Conservation (phyloP, 768 basidiomycete species). For the Suillus subaureus region DNA sequence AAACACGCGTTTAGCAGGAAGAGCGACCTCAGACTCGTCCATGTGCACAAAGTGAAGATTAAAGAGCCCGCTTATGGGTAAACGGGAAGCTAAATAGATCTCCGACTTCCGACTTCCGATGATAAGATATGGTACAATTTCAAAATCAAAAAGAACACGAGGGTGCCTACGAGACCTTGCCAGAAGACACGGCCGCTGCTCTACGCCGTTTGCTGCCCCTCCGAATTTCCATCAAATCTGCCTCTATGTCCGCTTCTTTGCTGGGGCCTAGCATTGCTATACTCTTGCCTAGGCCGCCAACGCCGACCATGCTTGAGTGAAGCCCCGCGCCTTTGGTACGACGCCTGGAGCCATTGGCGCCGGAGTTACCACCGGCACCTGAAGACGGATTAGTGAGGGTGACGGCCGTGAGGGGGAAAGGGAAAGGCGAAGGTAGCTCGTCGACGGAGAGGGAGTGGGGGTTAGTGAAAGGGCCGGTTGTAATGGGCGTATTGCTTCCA, state of each 20-base stretch:
- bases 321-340: constrained; percentile 55
- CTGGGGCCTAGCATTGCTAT: constrained; percentile 52
- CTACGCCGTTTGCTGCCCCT: constrained; percentile 65
- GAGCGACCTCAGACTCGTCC: background rate
- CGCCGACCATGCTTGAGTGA: constrained; percentile 54
- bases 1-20: constrained; percentile 45
- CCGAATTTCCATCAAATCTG: constrained; percentile 77
- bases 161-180: constrained; percentile 29
- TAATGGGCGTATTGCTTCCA: constrained; percentile 55
- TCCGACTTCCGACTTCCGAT: constrained; percentile 29
- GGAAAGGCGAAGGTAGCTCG: constrained; percentile 85
- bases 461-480: constrained; percentile 71
- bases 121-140: constrained; percentile 28
- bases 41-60: background rate
- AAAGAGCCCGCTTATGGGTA: background rate
- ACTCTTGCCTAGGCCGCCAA: constrained; percentile 78
- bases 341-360: constrained; percentile 41
- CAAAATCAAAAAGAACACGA: background rate
- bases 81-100: background rate
- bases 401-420: constrained; percentile 66
- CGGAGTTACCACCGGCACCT: constrained; percentile 38
- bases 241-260: constrained; percentile 75
- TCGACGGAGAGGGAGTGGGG: constrained; percentile 86
- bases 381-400: constrained; percentile 40
- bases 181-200: constrained; percentile 32